Evolutionary conservation across 1,284 basidiomycete genomes (phyloP).

Genomic region (Amylostereum chailletii): DNA sequence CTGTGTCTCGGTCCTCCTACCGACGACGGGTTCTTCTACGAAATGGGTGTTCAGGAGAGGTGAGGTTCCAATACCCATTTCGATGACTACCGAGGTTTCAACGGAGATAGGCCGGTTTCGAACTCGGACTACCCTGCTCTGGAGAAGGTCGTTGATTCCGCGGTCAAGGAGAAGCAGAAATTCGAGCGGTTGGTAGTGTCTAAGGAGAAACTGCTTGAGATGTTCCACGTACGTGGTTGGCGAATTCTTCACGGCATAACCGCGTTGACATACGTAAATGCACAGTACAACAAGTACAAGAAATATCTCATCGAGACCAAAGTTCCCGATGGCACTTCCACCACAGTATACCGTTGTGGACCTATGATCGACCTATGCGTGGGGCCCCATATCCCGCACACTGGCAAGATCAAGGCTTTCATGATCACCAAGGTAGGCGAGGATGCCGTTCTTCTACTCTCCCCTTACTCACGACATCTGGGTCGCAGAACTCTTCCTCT

Average conservation of each 20-base stretch:
- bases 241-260: slow-evolving; percentile 5
- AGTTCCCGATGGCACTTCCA: slow-evolving; percentile 93
- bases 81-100: neutral
- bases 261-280: neutral
- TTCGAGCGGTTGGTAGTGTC: slow-evolving; percentile 92
- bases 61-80: slow-evolving; percentile 17
- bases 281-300: slow-evolving; percentile 99
- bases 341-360: slow-evolving; percentile 98
- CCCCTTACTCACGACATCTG: slow-evolving; percentile 2
- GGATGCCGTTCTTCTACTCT: neutral
- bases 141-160: slow-evolving; percentile 83
- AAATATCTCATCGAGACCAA: slow-evolving; percentile 93
- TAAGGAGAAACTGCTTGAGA: slow-evolving; percentile 91
- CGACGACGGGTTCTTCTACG: slow-evolving; percentile 99
- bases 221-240: slow-evolving; percentile 74
- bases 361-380: slow-evolving; percentile 98
- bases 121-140: slow-evolving; percentile 82
- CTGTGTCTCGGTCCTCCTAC: slow-evolving; percentile 96
- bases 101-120: slow-evolving; percentile 51
- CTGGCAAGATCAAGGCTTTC: slow-evolving; percentile 94
- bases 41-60: slow-evolving; percentile 84
- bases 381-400: slow-evolving; percentile 97
- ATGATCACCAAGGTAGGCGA: slow-evolving; percentile 80
- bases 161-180: slow-evolving; percentile 94
- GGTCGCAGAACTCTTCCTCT: slow-evolving; percentile 82